Conservation (phyloP, 768 basidiomycete genomes). For the Tylopilus intermedius region DNA sequence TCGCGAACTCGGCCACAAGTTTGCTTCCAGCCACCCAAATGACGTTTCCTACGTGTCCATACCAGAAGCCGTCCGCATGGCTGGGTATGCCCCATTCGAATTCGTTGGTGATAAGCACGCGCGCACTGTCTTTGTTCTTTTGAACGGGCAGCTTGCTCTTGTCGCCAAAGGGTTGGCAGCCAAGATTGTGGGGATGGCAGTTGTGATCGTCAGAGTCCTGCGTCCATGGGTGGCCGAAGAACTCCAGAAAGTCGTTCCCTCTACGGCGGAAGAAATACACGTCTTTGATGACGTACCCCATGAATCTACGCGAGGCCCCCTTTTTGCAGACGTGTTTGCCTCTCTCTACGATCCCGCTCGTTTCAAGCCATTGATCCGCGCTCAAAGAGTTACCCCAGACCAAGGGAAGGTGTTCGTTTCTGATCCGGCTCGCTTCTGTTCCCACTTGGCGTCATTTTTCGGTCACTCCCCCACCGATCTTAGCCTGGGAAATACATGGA, state of each 20-base stretch:
- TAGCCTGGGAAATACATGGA: slow-evolving; percentile 21
- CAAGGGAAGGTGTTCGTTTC: slow-evolving; percentile 50
- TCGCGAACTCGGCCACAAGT: slow-evolving; percentile 65
- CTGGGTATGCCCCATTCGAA: slow-evolving; percentile 73
- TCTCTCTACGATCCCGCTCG: slow-evolving; percentile 43
- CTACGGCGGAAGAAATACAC: slow-evolving; percentile 53
- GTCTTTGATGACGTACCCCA: slow-evolving; percentile 78
- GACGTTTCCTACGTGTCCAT: slow-evolving; percentile 32
- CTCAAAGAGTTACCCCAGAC: slow-evolving; percentile 56
- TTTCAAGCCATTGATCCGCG: slow-evolving; percentile 40
- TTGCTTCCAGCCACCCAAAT: slow-evolving; percentile 36
- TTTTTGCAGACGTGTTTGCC: slow-evolving; percentile 71
- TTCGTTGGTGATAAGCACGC: slow-evolving; percentile 66
- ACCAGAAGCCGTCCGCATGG: slow-evolving; percentile 45
- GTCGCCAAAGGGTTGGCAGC: slow-evolving; percentile 49
- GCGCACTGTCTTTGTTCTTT: slow-evolving; percentile 58
- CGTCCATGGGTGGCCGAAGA: slow-evolving; percentile 75
- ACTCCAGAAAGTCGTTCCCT: slow-evolving; percentile 57
- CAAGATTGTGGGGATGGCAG: slow-evolving; percentile 48
- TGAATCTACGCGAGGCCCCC: slow-evolving; percentile 52
- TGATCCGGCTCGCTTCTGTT: slow-evolving; percentile 39
- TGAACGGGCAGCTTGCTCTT: slow-evolving; percentile 76
- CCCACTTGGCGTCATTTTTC: slow-evolving; percentile 33
- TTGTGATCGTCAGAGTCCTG: slow-evolving; percentile 71
- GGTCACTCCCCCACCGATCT: slow-evolving; percentile 26